phyloP scores from a whole-genome alignment of 495 filamentous ascomycete species.

The Neurospora sp. region DNA sequence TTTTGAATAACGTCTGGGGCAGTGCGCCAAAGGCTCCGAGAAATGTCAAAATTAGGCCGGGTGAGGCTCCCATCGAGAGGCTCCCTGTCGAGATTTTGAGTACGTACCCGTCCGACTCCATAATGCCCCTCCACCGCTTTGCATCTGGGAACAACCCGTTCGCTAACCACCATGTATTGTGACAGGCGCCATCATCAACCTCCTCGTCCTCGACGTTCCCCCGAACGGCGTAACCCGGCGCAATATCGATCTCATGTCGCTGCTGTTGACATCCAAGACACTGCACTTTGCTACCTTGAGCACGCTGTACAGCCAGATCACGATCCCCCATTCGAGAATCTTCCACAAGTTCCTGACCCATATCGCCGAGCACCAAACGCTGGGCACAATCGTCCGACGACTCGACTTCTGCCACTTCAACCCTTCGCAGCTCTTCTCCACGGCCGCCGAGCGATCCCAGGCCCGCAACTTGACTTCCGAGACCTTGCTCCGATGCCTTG shows the following conservation, averaged over 20 bases:
- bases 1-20: conserved; percentile 45
- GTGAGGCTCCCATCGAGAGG: conserved; percentile 47
- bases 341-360: conserved; percentile 78
- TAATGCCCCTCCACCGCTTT: neutral
- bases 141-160: neutral
- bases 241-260: conserved; percentile 72
- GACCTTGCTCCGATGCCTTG: conserved; percentile 65
- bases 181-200: conserved; percentile 64
- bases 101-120: conserved; percentile 32
- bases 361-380: conserved; percentile 56
- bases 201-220: conserved; percentile 65
- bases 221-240: conserved; percentile 68
- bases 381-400: conserved; percentile 71
- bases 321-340: conserved; percentile 76
- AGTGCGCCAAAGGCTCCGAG: conserved; percentile 28
- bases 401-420: conserved; percentile 88
- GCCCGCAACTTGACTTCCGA: conserved; percentile 72
- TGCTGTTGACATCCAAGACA: conserved; percentile 65
- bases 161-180: conserved; percentile 10
- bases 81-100: conserved; percentile 63
- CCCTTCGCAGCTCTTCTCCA: conserved; percentile 69
- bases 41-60: conserved; percentile 21
- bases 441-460: conserved; percentile 66
- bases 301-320: conserved; percentile 74
- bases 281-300: conserved; percentile 67